phyloP scores from a whole-genome alignment of 768 basidiomycete species.

The Termitomyces sp. region DNA sequence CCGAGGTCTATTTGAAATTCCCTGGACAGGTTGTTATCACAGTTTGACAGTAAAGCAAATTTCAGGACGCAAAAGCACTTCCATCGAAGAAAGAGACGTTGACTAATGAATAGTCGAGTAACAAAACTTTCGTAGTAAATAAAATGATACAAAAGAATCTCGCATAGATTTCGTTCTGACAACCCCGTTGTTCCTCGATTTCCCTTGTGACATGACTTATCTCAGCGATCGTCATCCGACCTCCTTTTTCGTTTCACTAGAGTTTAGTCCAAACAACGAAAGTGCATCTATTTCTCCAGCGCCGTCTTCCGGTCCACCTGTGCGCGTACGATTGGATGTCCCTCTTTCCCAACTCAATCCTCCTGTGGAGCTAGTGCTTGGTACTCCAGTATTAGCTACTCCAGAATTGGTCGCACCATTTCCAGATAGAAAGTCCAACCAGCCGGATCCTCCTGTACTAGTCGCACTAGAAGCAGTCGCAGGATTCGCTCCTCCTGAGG shows the following conservation, averaged over 20 bases:
- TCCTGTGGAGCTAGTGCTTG: not conserved
- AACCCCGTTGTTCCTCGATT: not conserved
- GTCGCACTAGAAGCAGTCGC: not conserved
- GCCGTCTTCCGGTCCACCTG: not conserved
- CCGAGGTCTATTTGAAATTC: too few species aligned
- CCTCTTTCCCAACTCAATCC: conserved; percentile 8
- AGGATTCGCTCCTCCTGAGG: not conserved
- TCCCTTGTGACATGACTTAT: not conserved
- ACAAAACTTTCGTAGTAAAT: not conserved
- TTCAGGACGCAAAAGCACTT: too few species aligned
- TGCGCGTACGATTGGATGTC: not conserved
- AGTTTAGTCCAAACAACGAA: conserved; percentile 3
- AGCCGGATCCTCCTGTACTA: conserved; percentile 1
- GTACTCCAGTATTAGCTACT: not conserved
- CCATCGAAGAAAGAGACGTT: too few species aligned
- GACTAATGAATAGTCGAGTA: not conserved
- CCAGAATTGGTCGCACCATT: not conserved
- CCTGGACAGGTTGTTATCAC: too few species aligned
- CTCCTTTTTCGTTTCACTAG: conserved; percentile 7
- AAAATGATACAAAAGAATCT: not conserved
- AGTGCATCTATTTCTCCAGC: conserved; percentile 1
- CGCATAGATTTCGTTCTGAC: not conserved
- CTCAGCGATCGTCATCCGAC: not conserved
- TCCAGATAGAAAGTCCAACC: conserved; percentile 9
- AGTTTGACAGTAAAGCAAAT: too few species aligned